Evolutionary conservation across 208 protist genomes (phyloP), one percentile per base, ranked within the genome.

Genomic region (Leishmania major): DNA sequence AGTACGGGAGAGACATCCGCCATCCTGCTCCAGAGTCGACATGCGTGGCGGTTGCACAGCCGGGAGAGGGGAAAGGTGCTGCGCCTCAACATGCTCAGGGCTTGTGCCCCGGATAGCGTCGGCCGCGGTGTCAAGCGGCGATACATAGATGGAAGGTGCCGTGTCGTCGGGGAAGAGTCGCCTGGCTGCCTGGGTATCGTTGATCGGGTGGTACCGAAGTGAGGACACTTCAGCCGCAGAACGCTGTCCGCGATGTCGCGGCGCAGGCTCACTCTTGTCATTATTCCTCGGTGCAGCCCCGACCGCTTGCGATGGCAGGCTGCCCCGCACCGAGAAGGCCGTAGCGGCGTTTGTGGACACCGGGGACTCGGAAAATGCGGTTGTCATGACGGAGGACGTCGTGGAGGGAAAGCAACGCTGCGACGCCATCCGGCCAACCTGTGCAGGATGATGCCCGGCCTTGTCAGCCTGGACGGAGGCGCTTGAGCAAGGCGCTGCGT

Each of bases 321-420:
- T 86, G 64, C 82, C 67, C 10, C 75, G 75, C 59, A 60, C 73
- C 6, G 75, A 86, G 67, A 83, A 72, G 19, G 67, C 53, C 1
- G 53, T 59, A 40, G 78, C 82, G 17, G 82, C 78, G 37, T 67
- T 0, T 8, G 73, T 71, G n/a, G 77, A 19, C 28, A n/a, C 15
- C 25, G 6, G 22, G 11, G 77, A 47, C 43, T 80, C 77, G 7
- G 77, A 80, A 15, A 70, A 73, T 0, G 64, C n/a, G n/a, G 64
- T 59, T 6, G 82, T 79, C 45, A 60, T 76, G 8, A 66, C 64
- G 28, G 64, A 43, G 15, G 82, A 82, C n/a, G 79, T 60, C 37
- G 47, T 75, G 13, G 77, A 85, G n/a, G 82, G 53, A 35, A 81
- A 19, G 6, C 60, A 64, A 17, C 49, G 53, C 25, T 69, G 28